phyloP scores from a whole-genome alignment of 2,329 filamentous ascomycete genomes.

The Didymellaceae sp. region DNA sequence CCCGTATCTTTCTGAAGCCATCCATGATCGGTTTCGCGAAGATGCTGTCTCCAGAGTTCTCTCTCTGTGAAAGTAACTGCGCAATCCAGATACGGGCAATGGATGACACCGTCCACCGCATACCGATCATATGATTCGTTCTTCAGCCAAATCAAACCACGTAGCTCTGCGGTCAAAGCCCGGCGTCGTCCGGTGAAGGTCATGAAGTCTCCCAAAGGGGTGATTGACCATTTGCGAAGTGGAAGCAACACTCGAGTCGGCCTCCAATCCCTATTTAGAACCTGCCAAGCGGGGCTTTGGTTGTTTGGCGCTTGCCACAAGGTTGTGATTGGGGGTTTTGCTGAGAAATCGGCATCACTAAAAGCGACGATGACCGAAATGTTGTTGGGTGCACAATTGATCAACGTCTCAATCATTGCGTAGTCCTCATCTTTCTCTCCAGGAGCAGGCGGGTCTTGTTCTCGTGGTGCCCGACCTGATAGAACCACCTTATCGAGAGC shows the following conservation, averaged over 20 bases:
- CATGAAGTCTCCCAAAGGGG: slow-evolving; percentile 10
- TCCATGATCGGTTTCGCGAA: not conserved
- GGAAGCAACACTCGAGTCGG: slow-evolving; percentile 14
- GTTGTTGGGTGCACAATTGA: not conserved
- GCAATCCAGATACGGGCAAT: slow-evolving; percentile 12
- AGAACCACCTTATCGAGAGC: not conserved
- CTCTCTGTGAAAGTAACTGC: not conserved
- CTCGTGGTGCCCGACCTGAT: not conserved
- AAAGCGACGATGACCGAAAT: not conserved
- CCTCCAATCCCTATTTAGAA: slow-evolving; percentile 6
- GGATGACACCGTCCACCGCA: slow-evolving; percentile 5
- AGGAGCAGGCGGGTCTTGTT: not conserved
- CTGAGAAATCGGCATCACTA: not conserved
- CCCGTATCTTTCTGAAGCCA: not conserved
- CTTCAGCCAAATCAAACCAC: slow-evolving; percentile 11
- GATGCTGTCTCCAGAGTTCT: not conserved
- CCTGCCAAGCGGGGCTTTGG: not conserved
- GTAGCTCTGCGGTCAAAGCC: not conserved
- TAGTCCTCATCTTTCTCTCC: not conserved
- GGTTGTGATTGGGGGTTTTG: not conserved
- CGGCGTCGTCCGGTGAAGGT: not conserved
- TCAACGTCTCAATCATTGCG: not conserved
- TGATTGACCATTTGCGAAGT: not conserved
- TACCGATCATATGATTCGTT: slow-evolving; percentile 14
- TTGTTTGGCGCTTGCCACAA: not conserved